Conservation (phyloP, 2,329 filamentous ascomycete genomes). For the Emergomyces pasteurianus region DNA sequence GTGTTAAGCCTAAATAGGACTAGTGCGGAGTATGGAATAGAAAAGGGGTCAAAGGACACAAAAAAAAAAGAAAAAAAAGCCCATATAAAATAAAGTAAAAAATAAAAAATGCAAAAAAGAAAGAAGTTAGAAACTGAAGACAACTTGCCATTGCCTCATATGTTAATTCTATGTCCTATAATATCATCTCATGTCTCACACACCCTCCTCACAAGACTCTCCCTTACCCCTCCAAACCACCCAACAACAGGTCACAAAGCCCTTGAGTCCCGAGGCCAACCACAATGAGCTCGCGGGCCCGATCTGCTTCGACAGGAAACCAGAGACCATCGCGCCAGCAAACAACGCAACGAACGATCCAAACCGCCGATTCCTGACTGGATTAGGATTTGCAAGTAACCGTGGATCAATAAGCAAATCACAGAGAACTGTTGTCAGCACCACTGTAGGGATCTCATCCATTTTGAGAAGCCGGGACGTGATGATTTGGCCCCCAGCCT, state of each 20-base stretch:
- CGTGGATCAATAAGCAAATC: conserved; percentile 28
- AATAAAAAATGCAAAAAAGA: neutral
- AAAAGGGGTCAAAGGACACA: no score
- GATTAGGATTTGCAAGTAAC: conserved; percentile 16
- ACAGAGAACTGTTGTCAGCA: conserved; percentile 29
- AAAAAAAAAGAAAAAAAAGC: no score
- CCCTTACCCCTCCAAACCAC: conserved; percentile 23
- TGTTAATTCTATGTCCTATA: neutral
- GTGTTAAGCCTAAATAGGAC: neutral
- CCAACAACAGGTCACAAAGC: conserved; percentile 23
- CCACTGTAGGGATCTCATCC: conserved; percentile 32
- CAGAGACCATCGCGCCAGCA: conserved; percentile 30
- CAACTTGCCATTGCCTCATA: neutral
- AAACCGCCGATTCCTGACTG: conserved; percentile 24
- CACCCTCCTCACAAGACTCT: neutral
- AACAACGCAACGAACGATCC: conserved; percentile 28
- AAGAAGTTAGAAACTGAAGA: neutral
- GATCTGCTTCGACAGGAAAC: conserved; percentile 25
- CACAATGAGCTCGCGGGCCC: conserved; percentile 29
- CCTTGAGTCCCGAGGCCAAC: conserved; percentile 29
- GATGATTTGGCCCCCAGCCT: conserved; percentile 30
- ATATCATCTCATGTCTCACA: neutral
- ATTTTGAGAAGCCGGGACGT: conserved; percentile 25
- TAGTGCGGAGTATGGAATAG: neutral
- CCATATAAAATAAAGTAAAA: no score